Conservation (phyloP, 2,329 filamentous ascomycete species). For the Shiraia bambusicola region DNA sequence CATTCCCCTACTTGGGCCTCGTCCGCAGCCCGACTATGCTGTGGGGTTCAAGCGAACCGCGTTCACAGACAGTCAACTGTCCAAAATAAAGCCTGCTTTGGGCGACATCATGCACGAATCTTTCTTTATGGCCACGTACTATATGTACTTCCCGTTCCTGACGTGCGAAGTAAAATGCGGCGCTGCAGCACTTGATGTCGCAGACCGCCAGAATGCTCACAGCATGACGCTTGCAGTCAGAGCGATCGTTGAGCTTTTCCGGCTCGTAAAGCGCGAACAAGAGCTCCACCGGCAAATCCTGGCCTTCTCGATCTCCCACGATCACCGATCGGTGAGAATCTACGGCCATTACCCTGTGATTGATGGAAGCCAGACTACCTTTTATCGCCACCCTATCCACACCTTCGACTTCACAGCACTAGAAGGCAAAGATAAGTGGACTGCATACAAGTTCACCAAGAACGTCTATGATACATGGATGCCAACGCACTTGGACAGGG, state of each 20-base stretch:
- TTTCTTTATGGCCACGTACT: constrained; percentile 49
- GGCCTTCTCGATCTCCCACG: no score
- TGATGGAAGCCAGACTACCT: constrained; percentile 12
- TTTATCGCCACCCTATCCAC: constrained; percentile 14
- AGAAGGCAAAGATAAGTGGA: constrained; percentile 9
- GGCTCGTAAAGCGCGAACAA: constrained; percentile 14
- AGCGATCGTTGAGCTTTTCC: constrained; percentile 21
- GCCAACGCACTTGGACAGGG: constrained; percentile 9
- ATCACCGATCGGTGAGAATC: constrained; percentile 18
- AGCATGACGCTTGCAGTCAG: constrained; percentile 21
- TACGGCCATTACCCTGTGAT: constrained; percentile 22
- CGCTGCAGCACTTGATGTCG: constrained; percentile 26
- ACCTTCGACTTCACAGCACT: constrained; percentile 1
- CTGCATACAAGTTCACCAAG: constrained; percentile 12
- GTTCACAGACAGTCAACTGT: constrained; percentile 49
- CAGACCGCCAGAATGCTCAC: constrained; percentile 15
- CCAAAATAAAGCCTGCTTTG: constrained; percentile 39
- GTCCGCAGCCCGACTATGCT: constrained; percentile 50
- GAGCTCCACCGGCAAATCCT: constrained; percentile 22
- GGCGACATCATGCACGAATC: constrained; percentile 37
- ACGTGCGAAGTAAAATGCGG: constrained; percentile 53
- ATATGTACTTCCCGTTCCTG: constrained; percentile 56
- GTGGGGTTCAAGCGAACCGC: constrained; percentile 43
- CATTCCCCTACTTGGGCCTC: constrained; percentile 39
- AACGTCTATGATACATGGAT: no score